Conservation (phyloP, 2,329 filamentous ascomycete genomes). For the Fusarium ambrosium region DNA sequence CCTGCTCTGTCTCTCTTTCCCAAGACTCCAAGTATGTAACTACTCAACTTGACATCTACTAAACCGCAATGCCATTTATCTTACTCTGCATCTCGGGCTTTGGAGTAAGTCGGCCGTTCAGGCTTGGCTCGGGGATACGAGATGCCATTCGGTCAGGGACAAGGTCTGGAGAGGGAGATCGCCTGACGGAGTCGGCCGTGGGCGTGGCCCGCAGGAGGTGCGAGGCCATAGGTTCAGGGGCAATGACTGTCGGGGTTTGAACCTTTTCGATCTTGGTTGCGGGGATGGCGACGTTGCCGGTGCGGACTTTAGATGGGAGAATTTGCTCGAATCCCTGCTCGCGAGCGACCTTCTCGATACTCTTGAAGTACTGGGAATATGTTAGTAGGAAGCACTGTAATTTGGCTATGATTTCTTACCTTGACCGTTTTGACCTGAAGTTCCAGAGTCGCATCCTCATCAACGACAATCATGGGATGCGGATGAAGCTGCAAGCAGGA, state of each 20-base stretch:
- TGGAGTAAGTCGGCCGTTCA: slow-evolving; percentile 62
- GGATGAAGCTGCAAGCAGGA: slow-evolving; percentile 85
- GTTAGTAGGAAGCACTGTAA: not conserved
- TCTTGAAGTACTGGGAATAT: slow-evolving; percentile 73
- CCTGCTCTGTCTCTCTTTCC: slow-evolving; percentile 15
- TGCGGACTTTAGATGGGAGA: slow-evolving; percentile 68
- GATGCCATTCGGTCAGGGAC: slow-evolving; percentile 74
- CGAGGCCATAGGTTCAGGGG: slow-evolving; percentile 69
- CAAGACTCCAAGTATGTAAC: not conserved
- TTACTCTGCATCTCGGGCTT: slow-evolving; percentile 61
- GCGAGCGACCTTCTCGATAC: slow-evolving; percentile 74
- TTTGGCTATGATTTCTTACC: slow-evolving; percentile 50
- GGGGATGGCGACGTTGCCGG: slow-evolving; percentile 59
- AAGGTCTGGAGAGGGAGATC: slow-evolving; percentile 70
- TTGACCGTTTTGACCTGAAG: slow-evolving; percentile 81
- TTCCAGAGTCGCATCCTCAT: slow-evolving; percentile 83
- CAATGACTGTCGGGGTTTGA: slow-evolving; percentile 60
- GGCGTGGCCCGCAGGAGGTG: slow-evolving; percentile 68
- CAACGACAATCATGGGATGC: slow-evolving; percentile 85
- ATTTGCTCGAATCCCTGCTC: slow-evolving; percentile 71
- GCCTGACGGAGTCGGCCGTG: slow-evolving; percentile 66
- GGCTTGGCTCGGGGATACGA: slow-evolving; percentile 64
- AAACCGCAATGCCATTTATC: slow-evolving; percentile 43
- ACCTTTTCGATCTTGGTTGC: slow-evolving; percentile 59
- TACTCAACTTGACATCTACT: not conserved